Base-by-base conservation (phyloP, 2,329 filamentous ascomycete species). In the Tolypocladium pustulatum region DNA sequence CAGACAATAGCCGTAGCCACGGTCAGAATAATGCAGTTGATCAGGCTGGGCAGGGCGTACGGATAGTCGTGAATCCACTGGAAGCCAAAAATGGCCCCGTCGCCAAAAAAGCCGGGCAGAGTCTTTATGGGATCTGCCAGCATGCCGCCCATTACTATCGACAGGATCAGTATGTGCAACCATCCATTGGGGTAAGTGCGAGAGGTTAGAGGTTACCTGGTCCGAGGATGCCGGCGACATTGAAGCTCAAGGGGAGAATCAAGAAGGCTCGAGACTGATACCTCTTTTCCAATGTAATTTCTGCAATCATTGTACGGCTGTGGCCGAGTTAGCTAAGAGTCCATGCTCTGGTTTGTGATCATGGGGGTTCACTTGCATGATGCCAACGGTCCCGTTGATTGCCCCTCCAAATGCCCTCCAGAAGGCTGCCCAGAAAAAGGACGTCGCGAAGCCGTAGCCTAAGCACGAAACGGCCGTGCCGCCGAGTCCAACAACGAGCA, bases 261-360 rank as follows among this genome's bases (percentile, higher is more conserved):
- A 86, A 85, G 66, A 92, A 93, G 0, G 86, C 84, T 52, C 81
- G 76, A 0, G 89, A 87, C 69, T 92, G 88, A 0, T 84, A 91
- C 22, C 65, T 68, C 62, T 82, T 81, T 41, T 81, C 75, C 0
- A 85, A 87, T 67, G 85, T 87, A 64, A 87, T 86, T 71, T 92
- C 89, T 40, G 82, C 81, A 57, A 92, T 79, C 70, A 53, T 53
- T 8, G 49, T 53, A 9, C 49, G 49, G 20, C 70, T 72, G 9
- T 6, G 36, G 8, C 2, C 20, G 27, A 10, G 41, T 41, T 36
- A 49, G 55, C 41, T 32, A 36, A 10, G 3, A 3, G 3, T 13
- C 25, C 30, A 9, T n/a, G 20, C 15, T n/a, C 7, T 1, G 15
- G 8, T 7, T 3, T 13, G 2, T 4, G 2, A 12, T 6, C 5